Evolutionary conservation across 2,329 filamentous ascomycete species (phyloP).

Genomic region (Colletotrichum tanaceti): DNA sequence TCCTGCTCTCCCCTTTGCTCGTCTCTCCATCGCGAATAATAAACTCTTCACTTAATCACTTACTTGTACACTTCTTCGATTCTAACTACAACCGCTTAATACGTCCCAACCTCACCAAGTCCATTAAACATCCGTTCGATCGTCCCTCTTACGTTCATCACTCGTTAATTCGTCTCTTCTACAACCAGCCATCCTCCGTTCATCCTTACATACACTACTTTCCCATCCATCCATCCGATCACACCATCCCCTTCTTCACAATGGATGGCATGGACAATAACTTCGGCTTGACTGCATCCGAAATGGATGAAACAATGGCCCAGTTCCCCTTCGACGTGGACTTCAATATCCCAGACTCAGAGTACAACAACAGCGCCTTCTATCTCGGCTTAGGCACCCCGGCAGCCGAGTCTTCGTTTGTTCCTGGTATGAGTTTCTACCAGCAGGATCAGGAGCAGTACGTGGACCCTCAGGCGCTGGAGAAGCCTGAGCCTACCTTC

Average conservation of each 20-base stretch:
- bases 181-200: not conserved
- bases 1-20: not conserved
- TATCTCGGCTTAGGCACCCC: no score
- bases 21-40: not conserved
- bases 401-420: no score
- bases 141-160: no score
- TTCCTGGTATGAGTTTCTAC: no score
- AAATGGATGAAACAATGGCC: no score
- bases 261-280: not conserved
- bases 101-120: no score
- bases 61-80: not conserved
- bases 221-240: not conserved
- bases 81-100: no score
- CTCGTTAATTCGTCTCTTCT: no score
- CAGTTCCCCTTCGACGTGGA: not conserved
- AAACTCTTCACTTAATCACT: not conserved
- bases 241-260: not conserved
- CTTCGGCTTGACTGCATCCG: not conserved
- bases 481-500: no score
- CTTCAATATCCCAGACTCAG: no score
- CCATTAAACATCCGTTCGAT: no score
- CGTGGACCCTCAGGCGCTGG: not conserved
- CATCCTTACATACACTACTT: not conserved
- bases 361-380: no score
- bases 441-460: not conserved